These are phyloP conservation scores for Schizochytrium sp. DNA, from an alignment of 108 stramenopile genomes.

Conservation along the genomic window DNA sequence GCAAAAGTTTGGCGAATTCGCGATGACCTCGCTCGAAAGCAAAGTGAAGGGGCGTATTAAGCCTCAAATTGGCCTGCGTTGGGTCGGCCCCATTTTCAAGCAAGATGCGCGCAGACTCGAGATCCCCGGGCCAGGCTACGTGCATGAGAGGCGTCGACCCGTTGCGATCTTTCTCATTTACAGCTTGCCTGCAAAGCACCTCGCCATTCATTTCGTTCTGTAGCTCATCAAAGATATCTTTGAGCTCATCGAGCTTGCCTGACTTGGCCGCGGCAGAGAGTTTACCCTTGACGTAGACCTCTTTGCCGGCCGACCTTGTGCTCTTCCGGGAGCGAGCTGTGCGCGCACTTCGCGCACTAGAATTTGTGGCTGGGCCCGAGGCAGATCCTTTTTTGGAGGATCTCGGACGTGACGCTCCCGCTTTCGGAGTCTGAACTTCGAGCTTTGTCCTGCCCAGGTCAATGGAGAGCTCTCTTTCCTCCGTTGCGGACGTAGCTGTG, in stretches of 20 bases:
- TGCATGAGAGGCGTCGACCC: conserved; percentile 16
- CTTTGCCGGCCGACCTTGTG: background rate
- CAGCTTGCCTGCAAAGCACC: background rate
- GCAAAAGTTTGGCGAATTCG: background rate
- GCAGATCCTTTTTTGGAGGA: no score
- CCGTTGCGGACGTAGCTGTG: no score
- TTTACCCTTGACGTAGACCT: background rate
- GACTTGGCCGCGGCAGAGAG: background rate
- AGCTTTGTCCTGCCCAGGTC: no score
- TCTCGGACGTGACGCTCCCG: no score
- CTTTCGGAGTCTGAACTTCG: no score
- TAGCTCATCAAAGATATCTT: background rate
- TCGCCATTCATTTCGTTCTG: background rate
- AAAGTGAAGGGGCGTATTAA: conserved; percentile 5
- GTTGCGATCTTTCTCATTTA: background rate
- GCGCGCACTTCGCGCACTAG: no score
- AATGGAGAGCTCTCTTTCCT: no score
- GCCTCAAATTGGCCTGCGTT: background rate
- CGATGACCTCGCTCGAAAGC: background rate
- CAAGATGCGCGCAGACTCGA: background rate
- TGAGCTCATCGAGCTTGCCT: background rate
- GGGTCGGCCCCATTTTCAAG: background rate
- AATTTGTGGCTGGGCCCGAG: no score
- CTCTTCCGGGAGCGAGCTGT: background rate
- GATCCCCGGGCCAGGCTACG: background rate